Evolutionary conservation across 345 rosid species (phyloP).

Genomic region (Eutrema yunnanense): DNA sequence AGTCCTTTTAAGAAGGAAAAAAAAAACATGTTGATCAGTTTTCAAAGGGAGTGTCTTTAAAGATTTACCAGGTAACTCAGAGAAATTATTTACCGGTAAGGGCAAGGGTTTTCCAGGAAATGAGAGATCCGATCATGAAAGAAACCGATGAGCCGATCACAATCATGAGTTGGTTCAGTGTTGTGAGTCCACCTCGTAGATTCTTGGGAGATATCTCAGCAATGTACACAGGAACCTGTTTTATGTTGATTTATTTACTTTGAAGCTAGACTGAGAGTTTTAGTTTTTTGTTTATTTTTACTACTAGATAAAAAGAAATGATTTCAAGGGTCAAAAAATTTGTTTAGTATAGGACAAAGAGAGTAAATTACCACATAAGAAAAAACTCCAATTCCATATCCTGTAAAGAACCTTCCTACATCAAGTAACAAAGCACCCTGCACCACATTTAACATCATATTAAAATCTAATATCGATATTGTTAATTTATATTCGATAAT

Average conservation of each 20-base stretch:
- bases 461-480: not conserved
- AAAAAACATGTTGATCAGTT: conserved; percentile 17
- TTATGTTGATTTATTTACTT: not conserved
- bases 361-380: conserved; percentile 68
- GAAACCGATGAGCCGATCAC: conserved; percentile 63
- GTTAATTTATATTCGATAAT: not conserved
- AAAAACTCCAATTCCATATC: conserved; percentile 85
- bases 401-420: conserved; percentile 77
- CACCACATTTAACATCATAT: not conserved
- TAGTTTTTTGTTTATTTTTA: conserved; percentile 1
- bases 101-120: conserved; percentile 78
- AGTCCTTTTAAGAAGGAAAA: conserved; percentile 40
- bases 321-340: not conserved
- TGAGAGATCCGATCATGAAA: conserved; percentile 58
- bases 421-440: conserved; percentile 68
- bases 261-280: not conserved
- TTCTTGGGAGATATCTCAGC: conserved; percentile 93
- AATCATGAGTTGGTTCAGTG: conserved; percentile 81
- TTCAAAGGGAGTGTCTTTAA: not conserved
- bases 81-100: conserved; percentile 47
- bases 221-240: conserved; percentile 74
- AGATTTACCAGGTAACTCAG: not conserved
- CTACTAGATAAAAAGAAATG: not conserved
- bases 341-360: not conserved
- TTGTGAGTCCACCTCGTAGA: conserved; percentile 85